Percentiles rank a stretch among this genome's conserved stretches.
These are phyloP conservation scores for Tagetes erecta DNA, from an alignment of 129 eudicot species.

Conservation along the genomic window DNA sequence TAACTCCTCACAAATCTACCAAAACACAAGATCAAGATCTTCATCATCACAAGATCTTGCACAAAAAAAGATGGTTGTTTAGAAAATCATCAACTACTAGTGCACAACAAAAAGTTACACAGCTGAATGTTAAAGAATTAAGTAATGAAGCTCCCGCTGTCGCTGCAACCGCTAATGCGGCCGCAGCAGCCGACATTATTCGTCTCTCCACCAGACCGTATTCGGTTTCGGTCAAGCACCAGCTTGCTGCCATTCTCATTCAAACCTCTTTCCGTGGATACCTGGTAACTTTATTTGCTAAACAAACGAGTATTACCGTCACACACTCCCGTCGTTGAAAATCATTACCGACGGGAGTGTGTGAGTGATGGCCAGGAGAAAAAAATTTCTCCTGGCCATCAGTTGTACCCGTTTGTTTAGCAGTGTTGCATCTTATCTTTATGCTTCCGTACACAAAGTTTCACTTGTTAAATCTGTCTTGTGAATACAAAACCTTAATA, in stretches of 20 bases:
- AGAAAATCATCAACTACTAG: slow-evolving; percentile 40
- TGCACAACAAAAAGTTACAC: slow-evolving; percentile 22
- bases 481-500: slow-evolving; percentile 14
- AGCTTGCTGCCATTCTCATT: slow-evolving; percentile 69
- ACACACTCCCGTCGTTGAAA: too few species aligned
- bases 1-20: slow-evolving; percentile 58
- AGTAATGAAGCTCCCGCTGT: slow-evolving; percentile 43
- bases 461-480: background rate
- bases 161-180: slow-evolving; percentile 58
- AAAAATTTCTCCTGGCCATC: too few species aligned
- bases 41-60: slow-evolving; percentile 13
- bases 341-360: too few species aligned
- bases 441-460: slow-evolving; percentile 21
- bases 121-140: slow-evolving; percentile 21
- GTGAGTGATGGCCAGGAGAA: too few species aligned
- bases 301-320: too few species aligned
- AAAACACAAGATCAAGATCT: slow-evolving; percentile 46
- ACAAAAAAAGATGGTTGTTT: slow-evolving; percentile 87
- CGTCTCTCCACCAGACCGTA: slow-evolving; percentile 46
- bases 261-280: slow-evolving; percentile 92
- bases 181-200: slow-evolving; percentile 53
- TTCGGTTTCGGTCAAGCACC: slow-evolving; percentile 40
- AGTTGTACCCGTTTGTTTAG: too few species aligned
- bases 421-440: background rate
- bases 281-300: slow-evolving; percentile 38